These are phyloP conservation scores for Phytophthora pseudosyringae DNA, from an alignment of 352 stramenopile species.

Conservation along the genomic window DNA sequence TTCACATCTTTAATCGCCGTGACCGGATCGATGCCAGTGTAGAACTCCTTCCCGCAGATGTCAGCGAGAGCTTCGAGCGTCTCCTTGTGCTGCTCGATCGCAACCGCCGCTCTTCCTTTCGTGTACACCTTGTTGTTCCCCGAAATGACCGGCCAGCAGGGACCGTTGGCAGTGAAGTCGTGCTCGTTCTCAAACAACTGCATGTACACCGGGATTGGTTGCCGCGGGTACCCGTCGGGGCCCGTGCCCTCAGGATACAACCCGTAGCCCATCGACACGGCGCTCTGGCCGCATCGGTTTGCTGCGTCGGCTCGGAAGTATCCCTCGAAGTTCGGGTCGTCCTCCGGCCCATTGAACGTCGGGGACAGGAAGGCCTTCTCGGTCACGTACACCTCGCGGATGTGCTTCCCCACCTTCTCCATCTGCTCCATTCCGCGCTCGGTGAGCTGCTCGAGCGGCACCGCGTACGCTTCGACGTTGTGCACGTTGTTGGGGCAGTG, in stretches of 20 bases:
- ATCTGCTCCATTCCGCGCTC: conserved; percentile 79
- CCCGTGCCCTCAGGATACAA: conserved; percentile 76
- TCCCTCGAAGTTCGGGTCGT: conserved; percentile 66
- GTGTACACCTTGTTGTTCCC: conserved; percentile 58
- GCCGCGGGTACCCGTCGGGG: conserved; percentile 56
- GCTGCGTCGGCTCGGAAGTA: conserved; percentile 80
- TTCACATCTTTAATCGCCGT: conserved; percentile 75
- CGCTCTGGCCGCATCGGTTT: conserved; percentile 73
- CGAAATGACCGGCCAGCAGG: conserved; percentile 68
- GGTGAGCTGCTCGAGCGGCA: conserved; percentile 77
- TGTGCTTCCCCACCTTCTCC: conserved; percentile 61
- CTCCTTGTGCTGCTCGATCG: conserved; percentile 52
- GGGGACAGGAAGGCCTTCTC: conserved; percentile 67
- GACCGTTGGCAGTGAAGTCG: conserved; percentile 76
- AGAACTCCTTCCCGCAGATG: conserved; percentile 65
- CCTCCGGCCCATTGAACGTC: conserved; percentile 67
- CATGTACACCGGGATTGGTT: conserved; percentile 82
- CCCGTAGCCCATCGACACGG: conserved; percentile 69
- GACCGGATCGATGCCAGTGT: conserved; percentile 48
- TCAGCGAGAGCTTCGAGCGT: conserved; percentile 42
- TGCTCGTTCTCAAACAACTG: conserved; percentile 81
- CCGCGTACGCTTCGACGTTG: conserved; percentile 65
- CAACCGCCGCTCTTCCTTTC: conserved; percentile 37
- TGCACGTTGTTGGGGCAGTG: conserved; percentile 71
- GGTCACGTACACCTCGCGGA: conserved; percentile 75